These are phyloP conservation scores for Eimeria tenella DNA, from an alignment of 169 alveolate species.

Conservation along the genomic window DNA sequence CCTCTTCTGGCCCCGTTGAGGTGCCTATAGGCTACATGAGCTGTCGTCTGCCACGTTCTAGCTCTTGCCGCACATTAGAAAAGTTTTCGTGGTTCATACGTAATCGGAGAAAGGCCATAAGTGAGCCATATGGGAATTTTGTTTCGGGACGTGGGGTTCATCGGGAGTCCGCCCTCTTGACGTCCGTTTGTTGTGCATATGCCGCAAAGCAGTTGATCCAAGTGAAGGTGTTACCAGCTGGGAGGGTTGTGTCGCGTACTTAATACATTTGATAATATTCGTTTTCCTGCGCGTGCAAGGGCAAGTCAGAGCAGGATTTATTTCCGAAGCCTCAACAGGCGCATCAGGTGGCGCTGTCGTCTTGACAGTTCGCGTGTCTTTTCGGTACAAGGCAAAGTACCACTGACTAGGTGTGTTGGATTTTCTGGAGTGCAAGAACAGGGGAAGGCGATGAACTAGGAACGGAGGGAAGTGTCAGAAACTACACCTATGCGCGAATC, in stretches of 20 bases:
- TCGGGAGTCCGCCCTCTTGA: no score
- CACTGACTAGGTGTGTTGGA: neutral
- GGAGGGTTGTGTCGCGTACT: neutral
- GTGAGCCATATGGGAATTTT: no score
- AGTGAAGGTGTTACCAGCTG: neutral
- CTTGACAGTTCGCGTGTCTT: neutral
- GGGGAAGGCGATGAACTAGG: conserved; percentile 1
- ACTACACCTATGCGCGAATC: conserved; percentile 36
- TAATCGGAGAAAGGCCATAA: no score
- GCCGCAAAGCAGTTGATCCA: neutral
- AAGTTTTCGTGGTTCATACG: no score
- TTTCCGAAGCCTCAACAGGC: neutral
- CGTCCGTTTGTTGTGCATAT: no score
- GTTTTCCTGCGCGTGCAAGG: neutral
- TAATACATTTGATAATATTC: neutral
- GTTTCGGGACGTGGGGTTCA: no score
- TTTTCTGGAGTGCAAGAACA: neutral
- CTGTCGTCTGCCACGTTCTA: no score
- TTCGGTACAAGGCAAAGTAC: neutral
- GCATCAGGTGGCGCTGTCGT: neutral
- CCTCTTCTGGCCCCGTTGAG: no score
- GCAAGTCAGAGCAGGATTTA: neutral
- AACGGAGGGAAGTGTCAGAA: neutral
- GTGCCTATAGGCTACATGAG: no score
- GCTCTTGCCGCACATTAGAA: no score